Evolutionary conservation across 495 filamentous ascomycete species (phyloP).

Genomic region (Venustampulla echinocandica): DNA sequence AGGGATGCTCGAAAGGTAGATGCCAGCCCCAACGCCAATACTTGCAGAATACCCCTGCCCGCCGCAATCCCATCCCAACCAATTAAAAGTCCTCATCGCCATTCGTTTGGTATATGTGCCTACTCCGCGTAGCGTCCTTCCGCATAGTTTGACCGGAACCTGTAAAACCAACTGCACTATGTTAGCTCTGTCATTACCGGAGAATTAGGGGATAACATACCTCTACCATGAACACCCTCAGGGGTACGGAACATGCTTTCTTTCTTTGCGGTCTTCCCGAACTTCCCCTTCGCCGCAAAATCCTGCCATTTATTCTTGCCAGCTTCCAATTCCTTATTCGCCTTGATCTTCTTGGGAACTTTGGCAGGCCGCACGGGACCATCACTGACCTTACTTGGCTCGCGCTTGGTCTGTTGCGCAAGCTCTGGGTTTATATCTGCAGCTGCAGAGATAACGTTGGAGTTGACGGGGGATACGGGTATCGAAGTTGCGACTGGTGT

Average conservation of each 20-base stretch:
- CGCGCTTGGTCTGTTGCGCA: conserved; percentile 58
- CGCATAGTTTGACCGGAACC: conserved; percentile 92
- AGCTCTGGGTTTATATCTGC: conserved; percentile 76
- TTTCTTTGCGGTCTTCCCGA: conserved; percentile 68
- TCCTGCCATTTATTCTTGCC: conserved; percentile 93
- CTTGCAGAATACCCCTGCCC: conserved; percentile 16
- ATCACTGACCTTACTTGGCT: conserved; percentile 58
- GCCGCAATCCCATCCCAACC: background rate
- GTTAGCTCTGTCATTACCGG: conserved; percentile 3
- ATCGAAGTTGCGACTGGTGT: conserved; percentile 44
- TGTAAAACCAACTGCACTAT: conserved; percentile 76
- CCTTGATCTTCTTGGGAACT: conserved; percentile 74
- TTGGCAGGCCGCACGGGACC: conserved; percentile 57
- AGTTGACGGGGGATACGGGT: conserved; percentile 31
- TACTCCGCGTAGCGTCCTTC: conserved; percentile 73
- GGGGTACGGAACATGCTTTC: conserved; percentile 97
- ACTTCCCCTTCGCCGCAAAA: conserved; percentile 72
- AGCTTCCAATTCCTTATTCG: conserved; percentile 78
- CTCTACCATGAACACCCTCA: conserved; percentile 75
- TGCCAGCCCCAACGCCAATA: conserved; percentile 20
- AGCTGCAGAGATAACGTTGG: conserved; percentile 77
- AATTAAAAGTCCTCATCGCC: conserved; percentile 44
- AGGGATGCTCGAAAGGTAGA: background rate
- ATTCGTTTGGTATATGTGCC: conserved; percentile 77
- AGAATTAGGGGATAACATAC: conserved; percentile 36